Evolutionary conservation across 345 rosid genomes (phyloP).

Genomic region (Noccaea caerulescens): DNA sequence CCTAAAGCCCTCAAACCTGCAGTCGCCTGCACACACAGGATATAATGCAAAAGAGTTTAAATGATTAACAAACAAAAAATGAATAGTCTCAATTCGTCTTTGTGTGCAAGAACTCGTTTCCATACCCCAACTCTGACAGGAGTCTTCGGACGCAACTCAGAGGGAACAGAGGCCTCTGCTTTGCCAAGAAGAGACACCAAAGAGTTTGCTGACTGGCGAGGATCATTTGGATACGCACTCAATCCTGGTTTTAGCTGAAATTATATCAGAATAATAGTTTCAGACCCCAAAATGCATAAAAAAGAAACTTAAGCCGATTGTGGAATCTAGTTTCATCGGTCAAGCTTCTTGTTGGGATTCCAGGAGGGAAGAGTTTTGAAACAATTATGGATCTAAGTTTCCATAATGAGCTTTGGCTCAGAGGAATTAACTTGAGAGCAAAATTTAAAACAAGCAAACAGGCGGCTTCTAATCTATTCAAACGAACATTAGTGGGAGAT

Average conservation of each 20-base stretch:
- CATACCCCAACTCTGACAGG: constrained; percentile 98
- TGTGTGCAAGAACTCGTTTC: constrained; percentile 17
- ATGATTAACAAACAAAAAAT: constrained; percentile 2
- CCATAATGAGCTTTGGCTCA: background rate
- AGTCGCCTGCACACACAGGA: constrained; percentile 66
- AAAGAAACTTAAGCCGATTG: background rate
- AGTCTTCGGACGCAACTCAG: constrained; percentile 69
- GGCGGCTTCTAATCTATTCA: constrained; percentile 4
- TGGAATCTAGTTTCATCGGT: background rate
- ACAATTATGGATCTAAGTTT: background rate
- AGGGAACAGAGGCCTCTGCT: constrained; percentile 84
- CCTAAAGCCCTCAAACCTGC: constrained; percentile 94
- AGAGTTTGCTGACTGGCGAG: constrained; percentile 76
- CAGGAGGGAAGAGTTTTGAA: too few relatives aligned
- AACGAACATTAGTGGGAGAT: background rate
- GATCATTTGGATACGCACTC: constrained; percentile 80
- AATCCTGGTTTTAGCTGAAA: constrained; percentile 78
- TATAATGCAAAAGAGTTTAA: background rate
- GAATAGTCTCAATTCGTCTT: background rate
- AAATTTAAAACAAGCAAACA: background rate
- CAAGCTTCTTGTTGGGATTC: background rate
- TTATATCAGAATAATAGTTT: constrained; percentile 16
- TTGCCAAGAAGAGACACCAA: constrained; percentile 69
- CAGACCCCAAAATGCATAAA: constrained; percentile 6
- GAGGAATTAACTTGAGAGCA: background rate